These are phyloP conservation scores for Mortierella sp. DNA, from an alignment of 371 early-diverging fungal genomes.

Conservation along the genomic window DNA sequence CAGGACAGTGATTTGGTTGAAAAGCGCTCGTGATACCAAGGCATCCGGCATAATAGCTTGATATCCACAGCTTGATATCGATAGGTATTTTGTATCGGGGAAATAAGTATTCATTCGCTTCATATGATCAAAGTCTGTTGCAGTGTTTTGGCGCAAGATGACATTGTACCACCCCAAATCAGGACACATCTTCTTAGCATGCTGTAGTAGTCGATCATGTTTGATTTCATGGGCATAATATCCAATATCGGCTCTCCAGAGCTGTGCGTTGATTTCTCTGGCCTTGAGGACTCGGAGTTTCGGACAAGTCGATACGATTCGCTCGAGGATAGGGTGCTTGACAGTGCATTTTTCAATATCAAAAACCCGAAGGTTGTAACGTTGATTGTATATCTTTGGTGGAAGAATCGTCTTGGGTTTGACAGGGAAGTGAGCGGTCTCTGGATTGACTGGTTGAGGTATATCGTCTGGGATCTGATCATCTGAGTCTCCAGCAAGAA, in stretches of 20 bases:
- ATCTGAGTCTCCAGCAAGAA: slow-evolving; percentile 3
- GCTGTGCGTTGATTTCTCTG: neutral
- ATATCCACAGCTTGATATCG: neutral
- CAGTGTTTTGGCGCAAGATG: neutral
- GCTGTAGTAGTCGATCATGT: slow-evolving; percentile 6
- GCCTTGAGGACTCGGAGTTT: slow-evolving; percentile 24
- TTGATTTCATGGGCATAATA: too few relatives aligned
- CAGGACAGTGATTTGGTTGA: too few relatives aligned
- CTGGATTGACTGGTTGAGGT: slow-evolving; percentile 14
- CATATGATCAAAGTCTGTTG: neutral
- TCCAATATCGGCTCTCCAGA: neutral
- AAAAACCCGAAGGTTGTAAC: slow-evolving; percentile 29
- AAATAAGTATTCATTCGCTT: neutral
- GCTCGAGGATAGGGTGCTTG: slow-evolving; percentile 23
- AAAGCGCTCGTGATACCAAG: neutral
- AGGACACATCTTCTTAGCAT: slow-evolving; percentile 16
- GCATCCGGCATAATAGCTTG: neutral
- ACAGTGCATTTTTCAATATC: neutral
- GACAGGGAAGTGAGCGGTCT: slow-evolving; percentile 34
- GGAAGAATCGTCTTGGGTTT: slow-evolving; percentile 19
- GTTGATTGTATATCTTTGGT: slow-evolving; percentile 14
- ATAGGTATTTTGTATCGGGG: neutral
- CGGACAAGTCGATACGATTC: slow-evolving; percentile 32
- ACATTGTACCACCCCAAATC: slow-evolving; percentile 27
- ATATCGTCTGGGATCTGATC: slow-evolving; percentile 15